These are phyloP conservation scores for Haematococcus lacustris DNA, from an alignment of 139 green algal genomes.

Conservation along the genomic window DNA sequence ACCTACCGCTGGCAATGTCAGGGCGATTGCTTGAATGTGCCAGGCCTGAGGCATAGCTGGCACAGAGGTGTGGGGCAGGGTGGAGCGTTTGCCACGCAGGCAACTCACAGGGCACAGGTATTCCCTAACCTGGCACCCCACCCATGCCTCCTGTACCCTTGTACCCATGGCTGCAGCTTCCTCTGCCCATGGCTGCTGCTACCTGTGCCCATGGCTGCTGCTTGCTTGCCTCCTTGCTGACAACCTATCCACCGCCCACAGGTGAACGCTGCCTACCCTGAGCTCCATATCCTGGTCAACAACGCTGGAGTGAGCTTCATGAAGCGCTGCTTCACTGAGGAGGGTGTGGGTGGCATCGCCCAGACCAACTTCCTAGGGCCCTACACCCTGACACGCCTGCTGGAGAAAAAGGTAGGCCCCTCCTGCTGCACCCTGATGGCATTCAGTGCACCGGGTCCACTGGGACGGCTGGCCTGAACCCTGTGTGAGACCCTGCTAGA, in stretches of 20 bases:
- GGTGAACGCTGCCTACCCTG: constrained; percentile 22
- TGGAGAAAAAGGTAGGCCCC: constrained; percentile 40
- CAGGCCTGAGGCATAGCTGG: too few species aligned
- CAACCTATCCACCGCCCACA: not conserved
- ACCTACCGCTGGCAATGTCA: not conserved
- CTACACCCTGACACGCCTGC: constrained; percentile 63
- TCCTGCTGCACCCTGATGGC: not conserved
- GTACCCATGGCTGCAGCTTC: too few species aligned
- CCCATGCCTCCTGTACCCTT: not conserved
- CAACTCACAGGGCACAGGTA: not conserved
- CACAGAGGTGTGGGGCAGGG: not conserved
- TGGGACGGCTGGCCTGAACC: too few species aligned
- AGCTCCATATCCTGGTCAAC: constrained; percentile 43
- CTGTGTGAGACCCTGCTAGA: too few species aligned
- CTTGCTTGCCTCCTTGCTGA: too few species aligned
- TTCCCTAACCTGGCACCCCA: not conserved
- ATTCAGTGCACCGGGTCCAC: too few species aligned
- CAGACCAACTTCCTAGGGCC: constrained; percentile 66
- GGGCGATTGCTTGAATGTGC: not conserved
- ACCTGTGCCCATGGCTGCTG: too few species aligned
- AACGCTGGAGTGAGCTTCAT: constrained; percentile 44
- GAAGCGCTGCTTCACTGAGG: constrained; percentile 25
- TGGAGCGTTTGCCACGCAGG: not conserved
- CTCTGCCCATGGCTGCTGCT: too few species aligned
- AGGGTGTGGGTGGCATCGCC: constrained; percentile 33